Evolutionary conservation across 2,329 filamentous ascomycete genomes (phyloP), one percentile per base, ranked within the genome.

Genomic region (Colletotrichum sidae): DNA sequence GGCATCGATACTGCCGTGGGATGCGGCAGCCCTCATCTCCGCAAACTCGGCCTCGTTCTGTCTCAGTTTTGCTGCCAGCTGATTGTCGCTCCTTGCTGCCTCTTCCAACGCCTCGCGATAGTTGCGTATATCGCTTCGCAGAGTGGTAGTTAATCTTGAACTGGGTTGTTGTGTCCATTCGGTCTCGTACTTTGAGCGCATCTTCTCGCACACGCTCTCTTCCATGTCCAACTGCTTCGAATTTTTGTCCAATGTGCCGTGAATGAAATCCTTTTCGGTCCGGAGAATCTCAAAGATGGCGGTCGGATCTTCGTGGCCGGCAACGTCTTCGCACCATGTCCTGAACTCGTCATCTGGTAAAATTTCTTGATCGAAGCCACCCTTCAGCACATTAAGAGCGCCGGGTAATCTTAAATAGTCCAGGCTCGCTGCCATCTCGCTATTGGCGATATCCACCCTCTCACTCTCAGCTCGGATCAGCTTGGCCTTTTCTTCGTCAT

Each of bases 81-180:
- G 93, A 15, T 86, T 87, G 75, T 99, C 96, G 73, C 94, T 99
- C 53, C 89, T 90, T 55, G 89, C 88, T 3, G 96, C 96, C 76
- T 98, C 94, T 61, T 97, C 93, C 54, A 98, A 84, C 0, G 96
- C 96, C 63, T 94, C 92, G 37, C 91, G 88, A 74, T 98, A 97
- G 72, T 91, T 95, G 67, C 91, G 86, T 57, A 98, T 91, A 74
- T 99, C 96, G 64, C 89, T 90, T 60, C 94, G 88, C 54, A 99
- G 80, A 0, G 95, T 98, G 4, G 92, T 90, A 1, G 95, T 99
- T 45, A 99, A 85, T 61, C 93, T 86, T 38, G 92, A 93, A 75
- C 95, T 98, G 10, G 96, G 96, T 73, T 99, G 96, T 73, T 99
- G 96, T 15, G 93, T 97, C 96, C 96, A 99, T 59, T 98, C 95